Conservation (phyloP, 169 alveolate genomes). For the Plasmodium gonderi region DNA sequence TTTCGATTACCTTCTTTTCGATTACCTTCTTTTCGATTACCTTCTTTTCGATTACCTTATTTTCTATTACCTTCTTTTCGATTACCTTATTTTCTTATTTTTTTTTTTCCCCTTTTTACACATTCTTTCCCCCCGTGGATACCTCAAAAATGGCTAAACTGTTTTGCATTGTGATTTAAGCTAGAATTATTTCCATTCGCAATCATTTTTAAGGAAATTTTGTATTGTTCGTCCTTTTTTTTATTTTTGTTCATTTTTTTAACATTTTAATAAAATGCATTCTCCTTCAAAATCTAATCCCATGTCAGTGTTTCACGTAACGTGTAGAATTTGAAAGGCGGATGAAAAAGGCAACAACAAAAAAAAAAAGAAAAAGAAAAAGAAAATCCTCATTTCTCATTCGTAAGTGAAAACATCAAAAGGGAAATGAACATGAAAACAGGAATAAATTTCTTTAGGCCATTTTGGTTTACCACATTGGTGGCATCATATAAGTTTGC, state of each 20-base stretch:
- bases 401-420: no score
- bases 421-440: no score
- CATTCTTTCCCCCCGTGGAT: not conserved
- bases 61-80: not conserved
- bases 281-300: not conserved
- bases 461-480: no score
- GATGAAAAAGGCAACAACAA: no score
- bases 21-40: not conserved
- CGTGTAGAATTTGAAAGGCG: no score
- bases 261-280: not conserved
- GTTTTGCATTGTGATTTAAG: conserved; percentile 18
- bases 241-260: not conserved
- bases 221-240: not conserved
- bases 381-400: no score
- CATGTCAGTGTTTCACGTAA: not conserved
- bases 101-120: not conserved
- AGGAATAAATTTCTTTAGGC: no score
- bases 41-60: not conserved
- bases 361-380: not conserved
- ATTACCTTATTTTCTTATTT: not conserved
- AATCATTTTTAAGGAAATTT: not conserved
- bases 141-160: not conserved
- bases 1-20: not conserved
- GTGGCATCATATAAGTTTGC: not conserved
- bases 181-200: conserved; percentile 4